phyloP scores from a whole-genome alignment of 345 rosid genomes.

The Rhizophora mangle region DNA sequence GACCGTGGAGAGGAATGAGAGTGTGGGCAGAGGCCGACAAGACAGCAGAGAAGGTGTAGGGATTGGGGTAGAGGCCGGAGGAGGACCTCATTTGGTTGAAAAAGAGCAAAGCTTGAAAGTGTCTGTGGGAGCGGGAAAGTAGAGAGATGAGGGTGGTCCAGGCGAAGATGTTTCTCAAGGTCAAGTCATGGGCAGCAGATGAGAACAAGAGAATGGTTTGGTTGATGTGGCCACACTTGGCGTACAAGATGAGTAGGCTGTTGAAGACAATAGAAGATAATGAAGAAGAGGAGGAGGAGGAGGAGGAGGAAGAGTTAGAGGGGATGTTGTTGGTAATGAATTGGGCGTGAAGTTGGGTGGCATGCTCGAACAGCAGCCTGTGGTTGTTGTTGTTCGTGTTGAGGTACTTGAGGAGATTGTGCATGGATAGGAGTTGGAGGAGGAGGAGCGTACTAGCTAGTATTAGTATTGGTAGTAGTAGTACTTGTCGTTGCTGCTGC shows the following conservation, averaged over 20 bases:
- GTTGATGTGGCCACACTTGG: constrained; percentile 38
- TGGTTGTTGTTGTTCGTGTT: too few species aligned
- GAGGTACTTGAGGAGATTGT: too few species aligned
- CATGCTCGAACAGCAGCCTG: constrained; percentile 22
- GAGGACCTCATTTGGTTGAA: constrained; percentile 35
- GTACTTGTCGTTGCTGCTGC: too few species aligned
- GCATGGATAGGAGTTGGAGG: too few species aligned
- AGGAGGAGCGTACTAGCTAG: too few species aligned
- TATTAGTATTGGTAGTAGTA: too few species aligned
- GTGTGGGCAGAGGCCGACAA: constrained; percentile 31
- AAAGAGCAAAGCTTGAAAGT: constrained; percentile 27
- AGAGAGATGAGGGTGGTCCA: constrained; percentile 42
- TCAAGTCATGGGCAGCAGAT: constrained; percentile 1
- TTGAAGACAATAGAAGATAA: constrained; percentile 23
- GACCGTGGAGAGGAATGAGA: constrained; percentile 19
- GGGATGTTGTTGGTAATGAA: constrained; percentile 26
- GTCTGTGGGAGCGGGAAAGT: constrained; percentile 23
- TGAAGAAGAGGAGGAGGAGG: too few species aligned
- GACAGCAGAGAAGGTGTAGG: constrained; percentile 40
- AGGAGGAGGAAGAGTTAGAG: constrained; percentile 15
- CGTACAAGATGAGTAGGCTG: constrained; percentile 44
- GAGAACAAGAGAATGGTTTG: constrained; percentile 41
- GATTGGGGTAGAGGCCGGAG: constrained; percentile 34
- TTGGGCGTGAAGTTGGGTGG: constrained; percentile 33
- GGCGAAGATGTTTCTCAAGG: constrained; percentile 29